Evolutionary conservation across 2,329 filamentous ascomycete species (phyloP).

Genomic region (Furcasterigmium sp.): DNA sequence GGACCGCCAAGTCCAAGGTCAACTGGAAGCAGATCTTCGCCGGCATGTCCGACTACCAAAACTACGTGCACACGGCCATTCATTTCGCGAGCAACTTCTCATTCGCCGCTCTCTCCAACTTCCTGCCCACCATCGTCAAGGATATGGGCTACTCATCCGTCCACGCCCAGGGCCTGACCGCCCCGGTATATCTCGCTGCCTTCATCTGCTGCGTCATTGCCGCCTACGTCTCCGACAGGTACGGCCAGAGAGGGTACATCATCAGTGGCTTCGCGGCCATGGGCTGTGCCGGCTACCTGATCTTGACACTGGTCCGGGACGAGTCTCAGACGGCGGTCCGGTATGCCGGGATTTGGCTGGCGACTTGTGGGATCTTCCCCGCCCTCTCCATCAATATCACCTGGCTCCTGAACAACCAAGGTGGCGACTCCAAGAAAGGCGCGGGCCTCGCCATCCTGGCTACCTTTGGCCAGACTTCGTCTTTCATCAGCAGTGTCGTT

Average conservation of each 20-base stretch:
- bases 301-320: too few species aligned
- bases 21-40: constrained; percentile 24
- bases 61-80: constrained; percentile 27
- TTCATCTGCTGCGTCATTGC: constrained; percentile 26
- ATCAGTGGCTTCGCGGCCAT: constrained; percentile 20
- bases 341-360: too few species aligned
- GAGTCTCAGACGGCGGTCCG: too few species aligned
- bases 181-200: constrained; percentile 32
- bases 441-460: too few species aligned
- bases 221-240: constrained; percentile 28
- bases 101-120: constrained; percentile 32
- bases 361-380: too few species aligned
- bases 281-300: constrained; percentile 22
- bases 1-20: constrained; percentile 9
- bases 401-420: too few species aligned
- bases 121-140: constrained; percentile 33
- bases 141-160: constrained; percentile 32
- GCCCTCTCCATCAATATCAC: too few species aligned
- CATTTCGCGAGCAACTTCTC: constrained; percentile 32
- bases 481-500: too few species aligned
- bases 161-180: constrained; percentile 33
- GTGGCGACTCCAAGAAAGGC: too few species aligned
- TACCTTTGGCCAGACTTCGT: too few species aligned
- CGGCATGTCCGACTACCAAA: constrained; percentile 28
- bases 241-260: constrained; percentile 25